phyloP scores from a whole-genome alignment of 257 asterid genomes.

The Lithospermum erythrorhizon region DNA sequence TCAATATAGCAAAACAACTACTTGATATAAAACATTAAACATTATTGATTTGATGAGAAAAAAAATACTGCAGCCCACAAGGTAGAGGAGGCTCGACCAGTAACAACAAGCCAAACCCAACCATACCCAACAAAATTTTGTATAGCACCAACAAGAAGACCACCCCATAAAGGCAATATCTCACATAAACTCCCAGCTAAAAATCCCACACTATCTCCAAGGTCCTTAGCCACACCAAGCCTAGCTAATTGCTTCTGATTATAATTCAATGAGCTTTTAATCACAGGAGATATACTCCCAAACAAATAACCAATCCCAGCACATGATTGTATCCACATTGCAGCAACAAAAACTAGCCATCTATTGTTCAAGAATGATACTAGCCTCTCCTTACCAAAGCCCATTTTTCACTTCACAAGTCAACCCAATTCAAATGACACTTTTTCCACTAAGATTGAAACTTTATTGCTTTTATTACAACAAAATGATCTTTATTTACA shows the following conservation, averaged over 20 bases:
- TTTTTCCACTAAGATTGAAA: background rate
- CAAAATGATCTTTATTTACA: too few species aligned
- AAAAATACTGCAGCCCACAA: slow-evolving; percentile 36
- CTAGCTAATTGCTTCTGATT: slow-evolving; percentile 34
- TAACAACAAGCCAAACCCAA: slow-evolving; percentile 45
- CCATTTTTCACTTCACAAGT: background rate
- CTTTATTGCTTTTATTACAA: background rate
- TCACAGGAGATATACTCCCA: slow-evolving; percentile 38
- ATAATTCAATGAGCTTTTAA: slow-evolving; percentile 29
- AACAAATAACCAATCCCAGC: slow-evolving; percentile 45
- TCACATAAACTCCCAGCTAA: slow-evolving; percentile 40
- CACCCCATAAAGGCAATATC: slow-evolving; percentile 40
- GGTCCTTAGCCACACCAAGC: slow-evolving; percentile 44
- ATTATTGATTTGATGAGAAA: background rate
- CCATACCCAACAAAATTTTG: slow-evolving; percentile 42
- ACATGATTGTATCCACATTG: slow-evolving; percentile 51
- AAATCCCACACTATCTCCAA: slow-evolving; percentile 46
- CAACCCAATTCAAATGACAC: background rate
- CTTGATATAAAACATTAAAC: background rate
- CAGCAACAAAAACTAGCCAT: slow-evolving; percentile 48
- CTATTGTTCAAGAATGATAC: slow-evolving; percentile 26
- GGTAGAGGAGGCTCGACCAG: slow-evolving; percentile 35
- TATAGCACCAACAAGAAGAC: slow-evolving; percentile 38
- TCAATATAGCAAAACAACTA: background rate
- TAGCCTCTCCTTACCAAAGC: slow-evolving; percentile 16